Percentiles rank a stretch among this genome's conserved stretches.
These are phyloP conservation scores for Malbranchea cinnamomea DNA, from an alignment of 2,329 filamentous ascomycete genomes.

Conservation along the genomic window DNA sequence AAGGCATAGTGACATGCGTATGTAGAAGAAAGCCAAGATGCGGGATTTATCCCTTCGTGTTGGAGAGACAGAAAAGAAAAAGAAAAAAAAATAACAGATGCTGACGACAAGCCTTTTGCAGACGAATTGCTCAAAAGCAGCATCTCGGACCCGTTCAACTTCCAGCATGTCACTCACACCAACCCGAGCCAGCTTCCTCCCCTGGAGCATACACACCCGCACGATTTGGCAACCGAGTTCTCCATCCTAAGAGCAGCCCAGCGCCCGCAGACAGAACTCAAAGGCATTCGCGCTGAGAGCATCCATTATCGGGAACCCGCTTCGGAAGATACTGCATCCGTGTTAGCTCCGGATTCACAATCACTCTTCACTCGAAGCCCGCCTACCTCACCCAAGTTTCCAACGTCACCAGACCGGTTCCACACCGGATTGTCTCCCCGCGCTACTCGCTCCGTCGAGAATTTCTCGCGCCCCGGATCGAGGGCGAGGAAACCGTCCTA, in stretches of 20 bases:
- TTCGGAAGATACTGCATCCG: slow-evolving; percentile 15
- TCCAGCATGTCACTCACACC: slow-evolving; percentile 49
- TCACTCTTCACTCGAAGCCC: slow-evolving; percentile 11
- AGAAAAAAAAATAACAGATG: no score
- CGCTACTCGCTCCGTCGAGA: slow-evolving; percentile 33
- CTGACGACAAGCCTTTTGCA: no score
- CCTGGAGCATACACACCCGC: slow-evolving; percentile 36
- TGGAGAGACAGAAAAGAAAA: no score
- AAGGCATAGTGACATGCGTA: slow-evolving; percentile 22
- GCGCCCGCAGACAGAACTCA: slow-evolving; percentile 32
- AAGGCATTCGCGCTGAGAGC: slow-evolving; percentile 38
- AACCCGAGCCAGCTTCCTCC: slow-evolving; percentile 38
- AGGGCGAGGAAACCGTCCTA: slow-evolving; percentile 24
- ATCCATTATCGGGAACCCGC: slow-evolving; percentile 26
- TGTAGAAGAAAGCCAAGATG: slow-evolving; percentile 14
- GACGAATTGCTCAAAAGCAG: slow-evolving; percentile 30
- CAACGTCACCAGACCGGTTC: slow-evolving; percentile 14
- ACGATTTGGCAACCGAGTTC: slow-evolving; percentile 39
- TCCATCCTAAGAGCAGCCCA: slow-evolving; percentile 39
- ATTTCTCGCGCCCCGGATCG: slow-evolving; percentile 39
- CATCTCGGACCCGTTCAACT: slow-evolving; percentile 50
- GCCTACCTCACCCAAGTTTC: slow-evolving; percentile 18
- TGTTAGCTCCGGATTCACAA: slow-evolving; percentile 8
- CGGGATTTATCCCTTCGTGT: slow-evolving; percentile 2
- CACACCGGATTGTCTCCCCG: slow-evolving; percentile 13